These are phyloP conservation scores for Erucastrum elatum DNA, from an alignment of 345 rosid genomes.

Conservation along the genomic window DNA sequence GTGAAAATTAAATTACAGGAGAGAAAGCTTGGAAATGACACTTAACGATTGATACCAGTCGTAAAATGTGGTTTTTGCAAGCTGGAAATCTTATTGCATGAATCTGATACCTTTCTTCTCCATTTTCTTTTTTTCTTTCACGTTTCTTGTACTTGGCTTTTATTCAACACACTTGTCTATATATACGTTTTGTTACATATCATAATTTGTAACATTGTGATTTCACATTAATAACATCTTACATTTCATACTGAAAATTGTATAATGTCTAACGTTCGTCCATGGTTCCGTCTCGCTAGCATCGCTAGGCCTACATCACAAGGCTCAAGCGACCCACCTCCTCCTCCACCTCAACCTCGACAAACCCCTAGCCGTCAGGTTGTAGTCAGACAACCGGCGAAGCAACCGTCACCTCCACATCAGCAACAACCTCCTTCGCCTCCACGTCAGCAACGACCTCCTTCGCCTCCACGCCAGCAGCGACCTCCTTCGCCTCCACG, in stretches of 20 bases:
- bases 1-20: background rate
- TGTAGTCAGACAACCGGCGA: conserved; percentile 1
- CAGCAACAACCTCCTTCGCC: background rate
- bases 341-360: conserved; percentile 24
- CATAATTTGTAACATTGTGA: conserved; percentile 14
- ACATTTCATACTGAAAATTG: background rate
- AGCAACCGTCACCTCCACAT: conserved; percentile 19
- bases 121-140: background rate
- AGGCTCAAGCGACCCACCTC: conserved; percentile 37
- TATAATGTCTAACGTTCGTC: conserved; percentile 41
- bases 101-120: conserved; percentile 40
- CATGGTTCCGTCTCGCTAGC: conserved; percentile 44
- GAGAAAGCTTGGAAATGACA: conserved; percentile 32
- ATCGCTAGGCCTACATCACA: conserved; percentile 38
- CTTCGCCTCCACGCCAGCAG: conserved; percentile 6
- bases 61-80: conserved; percentile 40
- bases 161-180: background rate
- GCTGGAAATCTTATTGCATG: conserved; percentile 41
- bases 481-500: background rate
- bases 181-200: conserved; percentile 11
- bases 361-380: conserved; percentile 33
- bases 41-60: conserved; percentile 37
- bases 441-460: background rate
- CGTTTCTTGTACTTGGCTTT: conserved; percentile 19
- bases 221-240: conserved; percentile 14